Evolutionary conservation across 2,329 filamentous ascomycete species (phyloP).

Genomic region (Aspergillus chevalieri): DNA sequence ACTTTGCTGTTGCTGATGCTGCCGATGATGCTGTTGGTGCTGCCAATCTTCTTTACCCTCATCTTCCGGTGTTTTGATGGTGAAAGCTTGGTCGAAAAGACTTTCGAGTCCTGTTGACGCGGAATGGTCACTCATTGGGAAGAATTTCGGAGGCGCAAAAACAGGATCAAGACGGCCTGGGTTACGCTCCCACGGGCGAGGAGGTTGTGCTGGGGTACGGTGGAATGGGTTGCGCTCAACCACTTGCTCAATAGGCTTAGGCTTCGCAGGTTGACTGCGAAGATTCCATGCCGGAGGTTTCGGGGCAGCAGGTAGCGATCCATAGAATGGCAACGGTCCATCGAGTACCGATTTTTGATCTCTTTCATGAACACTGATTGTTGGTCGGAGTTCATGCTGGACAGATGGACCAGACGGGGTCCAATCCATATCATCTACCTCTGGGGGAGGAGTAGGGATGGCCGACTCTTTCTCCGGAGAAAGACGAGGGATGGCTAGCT

Average conservation of each 20-base stretch:
- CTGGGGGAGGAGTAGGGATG: slow-evolving; percentile 34
- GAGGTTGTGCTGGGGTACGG: slow-evolving; percentile 21
- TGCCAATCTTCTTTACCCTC: slow-evolving; percentile 16
- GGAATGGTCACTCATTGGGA: slow-evolving; percentile 35
- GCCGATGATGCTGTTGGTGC: not conserved
- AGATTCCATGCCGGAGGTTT: slow-evolving; percentile 36
- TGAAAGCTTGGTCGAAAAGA: slow-evolving; percentile 42
- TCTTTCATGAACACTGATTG: slow-evolving; percentile 23
- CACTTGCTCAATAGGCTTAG: slow-evolving; percentile 29
- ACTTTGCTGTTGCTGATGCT: too few relatives aligned
- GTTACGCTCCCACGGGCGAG: slow-evolving; percentile 15
- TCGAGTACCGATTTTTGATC: slow-evolving; percentile 24
- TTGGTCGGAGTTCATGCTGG: slow-evolving; percentile 30
- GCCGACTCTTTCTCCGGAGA: slow-evolving; percentile 15
- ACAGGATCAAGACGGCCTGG: slow-evolving; percentile 18
- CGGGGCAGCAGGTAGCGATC: slow-evolving; percentile 36
- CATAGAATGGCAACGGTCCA: slow-evolving; percentile 39
- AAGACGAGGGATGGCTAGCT: slow-evolving; percentile 28
- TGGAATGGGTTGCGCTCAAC: slow-evolving; percentile 35
- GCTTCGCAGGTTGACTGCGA: slow-evolving; percentile 24
- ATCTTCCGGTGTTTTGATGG: slow-evolving; percentile 27
- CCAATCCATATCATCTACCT: slow-evolving; percentile 46
- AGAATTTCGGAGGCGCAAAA: slow-evolving; percentile 43
- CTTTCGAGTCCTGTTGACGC: slow-evolving; percentile 43
- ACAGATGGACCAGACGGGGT: slow-evolving; percentile 42